phyloP scores from a whole-genome alignment of 306 rosid species.

The Betula pendula region DNA sequence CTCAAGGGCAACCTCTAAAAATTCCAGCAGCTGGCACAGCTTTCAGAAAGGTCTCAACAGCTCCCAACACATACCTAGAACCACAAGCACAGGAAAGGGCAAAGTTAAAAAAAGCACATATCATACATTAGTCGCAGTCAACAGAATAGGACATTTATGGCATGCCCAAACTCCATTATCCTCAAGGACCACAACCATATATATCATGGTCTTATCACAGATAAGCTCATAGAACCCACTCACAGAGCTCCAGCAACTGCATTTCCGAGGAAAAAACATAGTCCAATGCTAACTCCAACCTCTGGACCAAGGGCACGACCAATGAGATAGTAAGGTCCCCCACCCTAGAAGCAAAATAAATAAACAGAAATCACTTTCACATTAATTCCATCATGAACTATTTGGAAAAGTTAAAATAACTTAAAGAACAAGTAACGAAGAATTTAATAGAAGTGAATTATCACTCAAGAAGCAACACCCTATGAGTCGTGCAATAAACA shows the following conservation, averaged over 20 bases:
- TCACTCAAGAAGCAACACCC: not conserved
- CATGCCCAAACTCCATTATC: conserved; percentile 16
- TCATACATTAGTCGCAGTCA: conserved; percentile 19
- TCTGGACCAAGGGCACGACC: conserved; percentile 99
- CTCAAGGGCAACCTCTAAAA: conserved; percentile 66
- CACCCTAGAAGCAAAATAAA: conserved; percentile 67
- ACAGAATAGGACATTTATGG: conserved; percentile 20
- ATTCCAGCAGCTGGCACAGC: conserved; percentile 96
- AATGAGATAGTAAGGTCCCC: conserved; percentile 98
- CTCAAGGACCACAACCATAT: conserved; percentile 22
- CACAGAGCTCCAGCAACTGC: conserved; percentile 99
- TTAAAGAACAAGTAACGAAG: not conserved
- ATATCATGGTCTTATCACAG: conserved; percentile 13
- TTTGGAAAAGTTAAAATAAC: conserved; percentile 2
- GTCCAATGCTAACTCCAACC: conserved; percentile 99
- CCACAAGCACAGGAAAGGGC: conserved; percentile 41
- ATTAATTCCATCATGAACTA: not conserved
- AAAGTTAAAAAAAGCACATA: conserved; percentile 15
- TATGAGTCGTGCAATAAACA: not conserved
- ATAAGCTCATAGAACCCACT: conserved; percentile 41
- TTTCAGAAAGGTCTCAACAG: conserved; percentile 96
- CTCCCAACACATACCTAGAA: conserved; percentile 94
- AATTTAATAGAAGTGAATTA: not conserved
- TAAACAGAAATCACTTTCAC: not conserved
- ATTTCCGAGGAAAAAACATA: conserved; percentile 97